Base-by-base conservation (phyloP, 768 basidiomycete genomes). In the Russula griseocarnosa region DNA sequence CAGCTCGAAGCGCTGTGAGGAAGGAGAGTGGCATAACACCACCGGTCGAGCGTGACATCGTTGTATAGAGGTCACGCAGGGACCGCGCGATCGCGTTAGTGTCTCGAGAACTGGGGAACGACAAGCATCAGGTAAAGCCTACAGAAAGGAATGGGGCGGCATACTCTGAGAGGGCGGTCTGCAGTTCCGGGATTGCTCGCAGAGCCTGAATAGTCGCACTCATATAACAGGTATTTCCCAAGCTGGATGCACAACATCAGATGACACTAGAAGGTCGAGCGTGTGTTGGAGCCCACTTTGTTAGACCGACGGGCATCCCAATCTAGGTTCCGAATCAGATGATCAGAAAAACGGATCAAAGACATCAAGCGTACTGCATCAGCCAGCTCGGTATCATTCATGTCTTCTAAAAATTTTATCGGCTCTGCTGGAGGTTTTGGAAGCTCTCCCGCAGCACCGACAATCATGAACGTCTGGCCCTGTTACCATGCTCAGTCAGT, bases 151-250 rank as follows among this genome's bases (percentile, higher is more conserved):
- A 47, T n/a, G 26, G 32, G n/a, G 28, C 74, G n/a, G 38, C 83
- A 67, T 71, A 88, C 84, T 76, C 75, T 70, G 74, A 74, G 24
- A 98, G 79, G 0, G 92, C 90, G 1, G 79, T 73, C 70, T 90
- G 87, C 5, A 99, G 82, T 69, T 97, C 94, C 2, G 95, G 94
- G 55, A 99, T 88, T 4, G 91, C 86, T 26, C 93, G 89, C 66
- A 99, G 82, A n/a, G 90, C 87, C 77, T 99, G 97, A 1, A 98
- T 79, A 2, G 92, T 93, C 1, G 97, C 86, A 72, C 96, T 98
- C 88, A 98, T 93, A 76, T 99, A 99, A 71, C 96, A 98, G 0
- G 95, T 98, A 72, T 98, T 98, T 40, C 96, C 94, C 42, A 95
- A 77, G 71, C 68, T 66, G 55, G 32, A 20, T 52, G 38, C 38